phyloP scores from a whole-genome alignment of 2,329 filamentous ascomycete genomes.

The Teratosphaeria zuluensis region DNA sequence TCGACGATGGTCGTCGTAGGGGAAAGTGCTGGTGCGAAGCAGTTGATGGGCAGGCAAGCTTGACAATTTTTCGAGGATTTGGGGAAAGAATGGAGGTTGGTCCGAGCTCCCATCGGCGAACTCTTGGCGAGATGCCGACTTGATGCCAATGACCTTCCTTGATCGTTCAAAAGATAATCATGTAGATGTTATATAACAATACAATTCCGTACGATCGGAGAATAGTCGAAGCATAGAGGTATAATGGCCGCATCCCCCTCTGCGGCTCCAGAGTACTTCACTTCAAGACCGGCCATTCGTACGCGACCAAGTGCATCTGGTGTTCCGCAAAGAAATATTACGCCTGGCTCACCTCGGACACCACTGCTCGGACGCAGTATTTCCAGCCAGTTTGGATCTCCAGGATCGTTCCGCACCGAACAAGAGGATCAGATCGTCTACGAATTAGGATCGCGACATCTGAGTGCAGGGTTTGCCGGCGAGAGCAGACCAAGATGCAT shows the following conservation, averaged over 20 bases:
- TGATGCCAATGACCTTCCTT: neutral
- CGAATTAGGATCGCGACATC: conserved; percentile 68
- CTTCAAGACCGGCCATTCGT: conserved; percentile 8
- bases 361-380: conserved; percentile 52
- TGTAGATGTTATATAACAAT: neutral
- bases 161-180: neutral
- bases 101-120: neutral
- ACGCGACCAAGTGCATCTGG: conserved; percentile 8
- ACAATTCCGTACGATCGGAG: neutral
- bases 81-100: neutral
- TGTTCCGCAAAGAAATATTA: neutral
- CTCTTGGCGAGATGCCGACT: neutral
- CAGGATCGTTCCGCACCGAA: conserved; percentile 46
- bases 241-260: neutral
- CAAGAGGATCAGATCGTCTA: conserved; percentile 81
- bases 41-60: neutral
- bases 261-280: conserved; percentile 11
- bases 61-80: neutral
- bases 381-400: conserved; percentile 50
- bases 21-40: neutral
- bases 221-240: neutral
- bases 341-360: conserved; percentile 37
- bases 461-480: conserved; percentile 79
- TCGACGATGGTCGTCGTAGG: neutral
- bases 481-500: conserved; percentile 65